These are phyloP conservation scores for Cyberlindnera saturnus DNA, from an alignment of 805 yeast genomes.

Conservation along the genomic window DNA sequence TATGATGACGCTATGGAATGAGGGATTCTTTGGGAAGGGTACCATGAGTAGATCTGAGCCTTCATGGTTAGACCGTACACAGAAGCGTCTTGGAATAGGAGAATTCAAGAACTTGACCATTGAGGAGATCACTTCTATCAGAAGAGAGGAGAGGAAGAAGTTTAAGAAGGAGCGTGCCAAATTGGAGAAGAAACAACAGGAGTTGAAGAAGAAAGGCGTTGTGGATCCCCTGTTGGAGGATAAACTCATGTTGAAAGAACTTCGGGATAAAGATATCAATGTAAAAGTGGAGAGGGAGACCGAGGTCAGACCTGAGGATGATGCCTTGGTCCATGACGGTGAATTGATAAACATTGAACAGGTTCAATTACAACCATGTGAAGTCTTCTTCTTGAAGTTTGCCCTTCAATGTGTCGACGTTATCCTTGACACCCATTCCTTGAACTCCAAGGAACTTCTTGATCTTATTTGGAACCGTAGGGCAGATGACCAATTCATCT, in stretches of 20 bases:
- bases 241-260: conserved; percentile 24
- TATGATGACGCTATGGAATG: conserved; percentile 63
- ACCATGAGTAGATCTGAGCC: conserved; percentile 87
- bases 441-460: conserved; percentile 14
- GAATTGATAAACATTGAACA: conserved; percentile 22
- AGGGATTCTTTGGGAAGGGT: conserved; percentile 95
- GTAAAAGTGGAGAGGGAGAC: conserved; percentile 19
- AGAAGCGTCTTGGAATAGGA: conserved; percentile 45
- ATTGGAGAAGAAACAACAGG: conserved; percentile 45
- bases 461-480: conserved; percentile 1
- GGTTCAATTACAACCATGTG: conserved; percentile 70
- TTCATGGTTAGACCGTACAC: conserved; percentile 72
- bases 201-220: conserved; percentile 31
- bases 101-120: conserved; percentile 34
- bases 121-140: conserved; percentile 71
- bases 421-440: conserved; percentile 11
- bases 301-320: conserved; percentile 31
- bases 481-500: conserved; percentile 24
- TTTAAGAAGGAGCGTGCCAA: conserved; percentile 66
- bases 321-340: conserved; percentile 26
- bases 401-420: conserved; percentile 47
- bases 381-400: conserved; percentile 61
- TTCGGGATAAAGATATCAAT: conserved; percentile 26
- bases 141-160: conserved; percentile 65
- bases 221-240: conserved; percentile 31